Conservation (phyloP, 352 stramenopile genomes). For the Albugo laibachii region DNA sequence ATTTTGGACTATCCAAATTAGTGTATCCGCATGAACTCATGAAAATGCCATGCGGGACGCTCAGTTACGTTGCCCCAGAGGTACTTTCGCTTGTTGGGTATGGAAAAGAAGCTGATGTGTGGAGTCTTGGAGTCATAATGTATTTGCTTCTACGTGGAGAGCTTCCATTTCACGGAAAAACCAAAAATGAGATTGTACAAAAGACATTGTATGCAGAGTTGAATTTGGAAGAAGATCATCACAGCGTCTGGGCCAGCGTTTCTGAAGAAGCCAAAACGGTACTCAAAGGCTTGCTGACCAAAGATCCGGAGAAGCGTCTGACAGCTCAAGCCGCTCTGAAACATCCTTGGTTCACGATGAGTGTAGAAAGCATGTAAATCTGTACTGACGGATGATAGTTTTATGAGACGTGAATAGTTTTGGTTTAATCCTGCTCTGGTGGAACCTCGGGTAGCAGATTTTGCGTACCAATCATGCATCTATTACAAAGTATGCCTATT, state of each 20-base stretch:
- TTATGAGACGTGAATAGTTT: no score
- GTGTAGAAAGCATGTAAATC: slow-evolving; percentile 1
- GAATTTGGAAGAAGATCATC: slow-evolving; percentile 24
- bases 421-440: no score
- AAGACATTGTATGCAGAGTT: slow-evolving; percentile 77
- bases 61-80: slow-evolving; percentile 86
- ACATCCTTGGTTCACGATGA: slow-evolving; percentile 60
- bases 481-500: no score
- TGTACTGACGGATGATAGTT: no score
- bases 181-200: slow-evolving; percentile 84
- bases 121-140: slow-evolving; percentile 86
- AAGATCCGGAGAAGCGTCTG: slow-evolving; percentile 55
- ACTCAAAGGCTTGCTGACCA: slow-evolving; percentile 64
- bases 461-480: no score
- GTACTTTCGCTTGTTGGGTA: slow-evolving; percentile 80
- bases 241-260: slow-evolving; percentile 20
- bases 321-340: slow-evolving; percentile 58
- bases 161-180: slow-evolving; percentile 82
- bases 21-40: no score
- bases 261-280: slow-evolving; percentile 38
- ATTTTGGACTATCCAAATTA: slow-evolving; percentile 73
- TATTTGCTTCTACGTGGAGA: slow-evolving; percentile 78
- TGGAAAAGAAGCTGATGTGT: slow-evolving; percentile 82
- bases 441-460: no score
- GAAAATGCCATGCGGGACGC: slow-evolving; percentile 65